phyloP scores from a whole-genome alignment of 2,329 filamentous ascomycete genomes.

The Geosmithia putterillii region DNA sequence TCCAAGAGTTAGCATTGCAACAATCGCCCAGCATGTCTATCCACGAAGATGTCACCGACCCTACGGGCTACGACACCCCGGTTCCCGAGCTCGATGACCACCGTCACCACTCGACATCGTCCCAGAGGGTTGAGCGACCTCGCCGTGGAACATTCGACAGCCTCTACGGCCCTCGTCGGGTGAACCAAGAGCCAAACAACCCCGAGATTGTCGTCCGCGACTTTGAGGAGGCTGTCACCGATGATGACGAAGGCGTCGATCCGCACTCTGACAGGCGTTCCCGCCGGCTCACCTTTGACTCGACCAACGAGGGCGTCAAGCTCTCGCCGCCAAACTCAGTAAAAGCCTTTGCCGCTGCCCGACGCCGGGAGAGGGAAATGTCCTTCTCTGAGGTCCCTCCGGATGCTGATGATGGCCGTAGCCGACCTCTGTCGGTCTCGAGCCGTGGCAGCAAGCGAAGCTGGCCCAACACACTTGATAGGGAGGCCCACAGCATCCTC shows the following conservation, averaged over 20 bases:
- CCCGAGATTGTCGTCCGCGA: conserved; percentile 50
- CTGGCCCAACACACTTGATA: conserved; percentile 46
- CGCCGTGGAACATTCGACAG: conserved; percentile 67
- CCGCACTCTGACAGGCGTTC: conserved; percentile 30
- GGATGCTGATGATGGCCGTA: conserved; percentile 36
- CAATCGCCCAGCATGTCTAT: conserved; percentile 42
- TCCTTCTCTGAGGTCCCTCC: conserved; percentile 37
- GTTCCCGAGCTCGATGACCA: conserved; percentile 82
- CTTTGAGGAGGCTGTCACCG: conserved; percentile 68
- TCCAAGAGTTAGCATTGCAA: conserved; percentile 6
- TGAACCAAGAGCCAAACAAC: conserved; percentile 7
- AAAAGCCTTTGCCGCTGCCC: conserved; percentile 88
- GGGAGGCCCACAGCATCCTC: conserved; percentile 48
- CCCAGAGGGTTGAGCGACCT: conserved; percentile 46
- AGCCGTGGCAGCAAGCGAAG: conserved; percentile 49
- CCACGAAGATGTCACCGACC: conserved; percentile 41
- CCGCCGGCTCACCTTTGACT: conserved; percentile 45
- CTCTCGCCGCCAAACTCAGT: conserved; percentile 91
- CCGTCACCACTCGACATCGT: conserved; percentile 51
- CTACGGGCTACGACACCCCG: conserved; percentile 59
- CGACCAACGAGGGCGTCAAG: conserved; percentile 49
- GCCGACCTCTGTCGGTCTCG: conserved; percentile 58
- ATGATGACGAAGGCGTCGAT: conserved; percentile 49
- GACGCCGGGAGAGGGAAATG: conserved; percentile 66
- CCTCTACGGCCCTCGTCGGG: conserved; percentile 41